Percentiles rank a stretch among this genome's conserved stretches.
phyloP scores from a whole-genome alignment of 2,329 filamentous ascomycete species.

The Macrophomina tecta region DNA sequence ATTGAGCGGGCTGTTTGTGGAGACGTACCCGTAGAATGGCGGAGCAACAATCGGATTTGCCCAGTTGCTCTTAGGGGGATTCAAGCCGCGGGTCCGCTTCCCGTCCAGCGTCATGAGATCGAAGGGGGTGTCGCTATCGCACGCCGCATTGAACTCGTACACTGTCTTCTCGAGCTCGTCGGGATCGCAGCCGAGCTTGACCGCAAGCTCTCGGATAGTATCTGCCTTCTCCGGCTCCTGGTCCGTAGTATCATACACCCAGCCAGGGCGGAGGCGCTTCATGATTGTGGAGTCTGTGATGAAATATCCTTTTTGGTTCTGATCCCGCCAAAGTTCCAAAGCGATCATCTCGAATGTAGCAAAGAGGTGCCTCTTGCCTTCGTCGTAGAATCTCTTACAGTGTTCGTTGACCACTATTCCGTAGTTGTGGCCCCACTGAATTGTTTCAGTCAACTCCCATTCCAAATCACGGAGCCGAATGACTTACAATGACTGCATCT shows the following conservation, averaged over 20 bases:
- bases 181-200: conserved; percentile 47
- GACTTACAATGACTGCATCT: conserved; percentile 42
- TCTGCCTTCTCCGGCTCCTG: conserved; percentile 48
- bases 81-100: conserved; percentile 47
- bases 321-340: conserved; percentile 48
- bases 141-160: conserved; percentile 48
- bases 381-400: conserved; percentile 48
- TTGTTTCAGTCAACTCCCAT: neutral
- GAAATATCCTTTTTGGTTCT: conserved; percentile 51
- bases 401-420: conserved; percentile 52
- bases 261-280: conserved; percentile 50
- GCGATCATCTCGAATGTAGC: conserved; percentile 53
- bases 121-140: conserved; percentile 46
- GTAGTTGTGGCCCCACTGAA: conserved; percentile 49
- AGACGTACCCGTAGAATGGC: conserved; percentile 46
- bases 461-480: no score
- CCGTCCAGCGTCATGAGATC: conserved; percentile 51
- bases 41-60: conserved; percentile 46
- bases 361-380: conserved; percentile 49
- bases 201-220: conserved; percentile 48
- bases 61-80: conserved; percentile 50
- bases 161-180: conserved; percentile 47
- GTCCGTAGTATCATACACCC: conserved; percentile 53
- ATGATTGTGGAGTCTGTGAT: conserved; percentile 50
- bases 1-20: no score